Conservation (phyloP, 2,329 filamentous ascomycete genomes). For the Alternaria sp. region DNA sequence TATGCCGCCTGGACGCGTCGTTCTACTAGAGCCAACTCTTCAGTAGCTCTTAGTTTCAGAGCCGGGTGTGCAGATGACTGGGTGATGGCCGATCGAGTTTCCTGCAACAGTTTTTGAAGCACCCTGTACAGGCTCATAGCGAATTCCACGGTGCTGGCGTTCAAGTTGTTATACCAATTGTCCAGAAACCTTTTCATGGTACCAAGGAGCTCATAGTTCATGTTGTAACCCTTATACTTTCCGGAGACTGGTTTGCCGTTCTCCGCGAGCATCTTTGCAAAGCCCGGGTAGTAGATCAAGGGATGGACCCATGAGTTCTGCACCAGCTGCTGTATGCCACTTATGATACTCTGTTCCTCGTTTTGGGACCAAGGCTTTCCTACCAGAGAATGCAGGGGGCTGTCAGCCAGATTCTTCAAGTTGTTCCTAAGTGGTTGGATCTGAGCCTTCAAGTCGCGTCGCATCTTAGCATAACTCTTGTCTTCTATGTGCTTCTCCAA, state of each 20-base stretch:
- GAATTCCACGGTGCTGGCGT: neutral
- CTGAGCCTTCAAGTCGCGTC: neutral
- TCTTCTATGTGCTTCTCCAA: conserved; percentile 8
- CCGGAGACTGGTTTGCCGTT: conserved; percentile 18
- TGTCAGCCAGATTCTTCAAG: neutral
- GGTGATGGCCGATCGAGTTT: neutral
- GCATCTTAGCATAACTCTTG: conserved; percentile 9
- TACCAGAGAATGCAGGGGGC: neutral
- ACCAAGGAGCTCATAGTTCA: conserved; percentile 15
- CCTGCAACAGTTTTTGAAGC: neutral
- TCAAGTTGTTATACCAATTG: conserved; percentile 4
- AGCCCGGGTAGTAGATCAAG: neutral
- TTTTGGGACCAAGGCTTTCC: neutral
- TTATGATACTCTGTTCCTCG: neutral
- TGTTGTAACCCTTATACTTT: neutral
- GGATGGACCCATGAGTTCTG: neutral
- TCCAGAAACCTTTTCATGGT: neutral
- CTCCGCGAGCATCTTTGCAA: conserved; percentile 16
- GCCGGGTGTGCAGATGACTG: neutral
- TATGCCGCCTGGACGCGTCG: neutral
- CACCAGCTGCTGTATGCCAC: neutral
- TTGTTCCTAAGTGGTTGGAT: neutral
- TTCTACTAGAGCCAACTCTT: neutral
- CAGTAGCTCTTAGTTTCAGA: conserved; percentile 5
- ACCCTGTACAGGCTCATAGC: neutral